phyloP scores from a whole-genome alignment of 805 yeast species.

The Wickerhamiella cacticola region DNA sequence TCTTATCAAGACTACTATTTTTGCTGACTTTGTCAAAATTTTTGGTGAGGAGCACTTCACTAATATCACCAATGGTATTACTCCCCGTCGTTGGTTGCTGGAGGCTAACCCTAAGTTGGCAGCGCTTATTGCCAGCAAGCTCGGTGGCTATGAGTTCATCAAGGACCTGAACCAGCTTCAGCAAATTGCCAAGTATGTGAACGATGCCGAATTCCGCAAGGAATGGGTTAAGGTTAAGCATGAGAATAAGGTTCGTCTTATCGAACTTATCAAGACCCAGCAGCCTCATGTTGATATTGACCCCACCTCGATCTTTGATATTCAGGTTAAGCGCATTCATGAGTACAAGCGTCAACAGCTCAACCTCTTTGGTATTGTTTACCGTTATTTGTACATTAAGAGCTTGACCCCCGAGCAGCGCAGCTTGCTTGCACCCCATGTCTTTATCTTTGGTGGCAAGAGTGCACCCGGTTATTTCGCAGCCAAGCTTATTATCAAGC shows the following conservation, averaged over 20 bases:
- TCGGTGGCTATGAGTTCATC: slow-evolving; percentile 59
- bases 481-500: slow-evolving; percentile 82
- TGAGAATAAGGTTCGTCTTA: slow-evolving; percentile 55
- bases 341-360: slow-evolving; percentile 93
- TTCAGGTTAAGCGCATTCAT: slow-evolving; percentile 90
- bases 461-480: slow-evolving; percentile 97
- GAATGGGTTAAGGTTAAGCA: slow-evolving; percentile 63
- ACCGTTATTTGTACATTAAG: slow-evolving; percentile 70
- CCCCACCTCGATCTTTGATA: slow-evolving; percentile 66
- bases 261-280: slow-evolving; percentile 50
- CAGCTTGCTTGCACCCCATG: slow-evolving; percentile 55
- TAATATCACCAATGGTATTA: slow-evolving; percentile 88
- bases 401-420: slow-evolving; percentile 51
- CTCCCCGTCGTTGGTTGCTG: slow-evolving; percentile 92
- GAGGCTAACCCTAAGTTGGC: slow-evolving; percentile 83
- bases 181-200: slow-evolving; percentile 49
- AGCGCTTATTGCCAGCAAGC: slow-evolving; percentile 54
- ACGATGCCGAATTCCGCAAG: slow-evolving; percentile 54
- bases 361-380: slow-evolving; percentile 79
- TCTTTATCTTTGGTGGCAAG: slow-evolving; percentile 81
- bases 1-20: slow-evolving; percentile 75
- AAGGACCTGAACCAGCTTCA: slow-evolving; percentile 57
- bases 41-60: slow-evolving; percentile 76
- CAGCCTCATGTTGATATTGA: slow-evolving; percentile 47
- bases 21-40: slow-evolving; percentile 75